A percentile compares a stretch with the other conserved stretches of the same genome.
Conservation (phyloP, 495 filamentous ascomycete genomes). For the Neurospora pannonica region DNA sequence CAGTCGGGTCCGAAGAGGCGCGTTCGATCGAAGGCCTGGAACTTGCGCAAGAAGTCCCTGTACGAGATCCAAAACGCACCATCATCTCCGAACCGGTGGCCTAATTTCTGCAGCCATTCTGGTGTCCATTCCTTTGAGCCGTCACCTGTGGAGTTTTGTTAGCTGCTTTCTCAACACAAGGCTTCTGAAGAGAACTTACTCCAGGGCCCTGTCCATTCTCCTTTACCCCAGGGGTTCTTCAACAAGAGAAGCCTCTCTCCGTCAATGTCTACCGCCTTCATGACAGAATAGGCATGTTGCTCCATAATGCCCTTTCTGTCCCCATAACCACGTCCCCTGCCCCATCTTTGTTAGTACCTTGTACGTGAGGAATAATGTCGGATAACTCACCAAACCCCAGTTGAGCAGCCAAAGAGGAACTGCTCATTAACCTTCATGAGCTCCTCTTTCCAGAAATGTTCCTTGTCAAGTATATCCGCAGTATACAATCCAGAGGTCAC, state of each 20-base stretch:
- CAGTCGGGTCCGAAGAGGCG: constrained; percentile 80
- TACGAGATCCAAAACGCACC: constrained; percentile 66
- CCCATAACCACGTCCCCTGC: constrained; percentile 44
- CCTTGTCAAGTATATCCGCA: constrained; percentile 76
- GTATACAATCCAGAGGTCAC: constrained; percentile 76
- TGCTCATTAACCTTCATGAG: constrained; percentile 76
- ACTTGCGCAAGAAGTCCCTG: constrained; percentile 74
- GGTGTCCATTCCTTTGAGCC: constrained; percentile 88
- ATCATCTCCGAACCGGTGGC: constrained; percentile 82
- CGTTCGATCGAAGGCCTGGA: constrained; percentile 73
- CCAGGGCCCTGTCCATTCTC: constrained; percentile 78
- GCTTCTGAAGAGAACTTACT: constrained; percentile 26
- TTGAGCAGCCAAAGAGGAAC: constrained; percentile 79
- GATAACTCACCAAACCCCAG: constrained; percentile 39
- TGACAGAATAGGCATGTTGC: constrained; percentile 84
- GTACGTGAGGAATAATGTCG: not conserved
- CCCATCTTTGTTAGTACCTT: not conserved
- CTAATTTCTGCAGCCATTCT: constrained; percentile 71
- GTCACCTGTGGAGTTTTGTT: constrained; percentile 32
- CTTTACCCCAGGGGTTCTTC: constrained; percentile 82
- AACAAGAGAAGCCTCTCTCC: constrained; percentile 65
- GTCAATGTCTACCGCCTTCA: constrained; percentile 69
- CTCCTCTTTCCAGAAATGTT: constrained; percentile 82
- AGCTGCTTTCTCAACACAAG: not conserved
- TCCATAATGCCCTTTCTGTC: constrained; percentile 66